Evolutionary conservation across 345 rosid genomes (phyloP), one percentile per base, ranked within the genome.

Genomic region (Corchorus olitorius): DNA sequence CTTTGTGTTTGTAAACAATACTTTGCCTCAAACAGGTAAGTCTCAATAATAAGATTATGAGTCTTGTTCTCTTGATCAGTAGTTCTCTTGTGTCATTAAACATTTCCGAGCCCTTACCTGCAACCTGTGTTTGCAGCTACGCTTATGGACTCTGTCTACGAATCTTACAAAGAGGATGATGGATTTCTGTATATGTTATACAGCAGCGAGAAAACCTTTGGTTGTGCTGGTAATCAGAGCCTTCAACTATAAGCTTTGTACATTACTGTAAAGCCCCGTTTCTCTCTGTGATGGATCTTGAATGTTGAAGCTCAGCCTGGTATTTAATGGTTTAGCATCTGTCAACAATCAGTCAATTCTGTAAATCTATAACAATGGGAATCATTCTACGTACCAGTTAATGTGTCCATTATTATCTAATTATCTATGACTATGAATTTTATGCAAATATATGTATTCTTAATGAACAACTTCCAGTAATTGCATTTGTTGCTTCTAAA

Each of bases 161-260:
- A 91, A 79, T 78, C 92, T 54, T 91, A 69, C 84, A 94, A 89
- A 87, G 98, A 93, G 0, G 92, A 90, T 56, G 97, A 94, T 78
- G 98, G 97, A 10, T 94, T 91, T 76, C 88, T 93, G 46, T 94
- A 94, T 80, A 84, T 92, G 91, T 86, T 89, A 65, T 92, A 88
- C 84, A 90, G 97, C 88, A 87, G 89, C 54, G 93, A 92, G 86
- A 87, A 92, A 67, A 89, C 94, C 72, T 90, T 90, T 10, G 90
- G 93, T 76, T 79, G 55, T 49, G 72, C 62, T 45, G 22, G 73
- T 70, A 19, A 45, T 52, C 68, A 69, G 58, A 63, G 16, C 8
- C 14, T 52, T 12, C 52, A 75, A 72, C 66, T 8, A 3, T 77
- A 50, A 75, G 49, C 75, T 72, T 41, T 70, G 76, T 65, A 63